phyloP scores from a whole-genome alignment of 2,329 filamentous ascomycete genomes.

The Arthroderma uncinatum region DNA sequence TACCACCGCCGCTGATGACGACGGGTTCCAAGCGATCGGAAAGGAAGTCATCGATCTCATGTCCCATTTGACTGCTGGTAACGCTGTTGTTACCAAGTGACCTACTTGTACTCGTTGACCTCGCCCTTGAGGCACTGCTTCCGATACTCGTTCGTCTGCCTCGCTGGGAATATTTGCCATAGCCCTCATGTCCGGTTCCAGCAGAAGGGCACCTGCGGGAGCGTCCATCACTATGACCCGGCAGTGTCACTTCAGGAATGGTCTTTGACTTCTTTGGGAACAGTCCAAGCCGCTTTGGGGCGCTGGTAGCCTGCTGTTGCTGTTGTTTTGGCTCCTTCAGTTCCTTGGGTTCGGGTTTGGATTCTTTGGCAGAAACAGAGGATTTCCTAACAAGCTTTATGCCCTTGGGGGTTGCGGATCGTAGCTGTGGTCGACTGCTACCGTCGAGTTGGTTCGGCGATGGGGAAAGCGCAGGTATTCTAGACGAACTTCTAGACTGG shows the following conservation, averaged over 20 bases:
- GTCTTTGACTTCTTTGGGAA: conserved; percentile 64
- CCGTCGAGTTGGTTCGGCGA: conserved; percentile 8
- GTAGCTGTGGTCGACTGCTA: conserved; percentile 13
- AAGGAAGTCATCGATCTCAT: conserved; percentile 40
- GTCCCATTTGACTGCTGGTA: conserved; percentile 28
- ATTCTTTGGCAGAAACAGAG: conserved; percentile 15
- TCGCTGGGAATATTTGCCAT: conserved; percentile 38
- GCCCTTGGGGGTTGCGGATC: conserved; percentile 22
- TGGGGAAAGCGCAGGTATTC: conserved; percentile 18
- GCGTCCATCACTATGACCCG: conserved; percentile 32
- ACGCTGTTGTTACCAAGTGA: conserved; percentile 33
- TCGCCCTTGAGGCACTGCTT: conserved; percentile 30
- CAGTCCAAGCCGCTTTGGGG: conserved; percentile 58
- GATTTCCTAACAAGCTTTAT: conserved; percentile 19
- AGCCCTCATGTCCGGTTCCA: conserved; percentile 80
- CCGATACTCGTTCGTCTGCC: conserved; percentile 35
- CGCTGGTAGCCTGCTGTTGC: conserved; percentile 19
- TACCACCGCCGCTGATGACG: conserved; percentile 38
- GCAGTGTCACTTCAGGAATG: conserved; percentile 39
- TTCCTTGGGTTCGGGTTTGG: conserved; percentile 14
- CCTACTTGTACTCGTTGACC: conserved; percentile 32
- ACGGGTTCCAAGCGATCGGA: conserved; percentile 39
- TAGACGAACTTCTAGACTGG: conserved; percentile 24
- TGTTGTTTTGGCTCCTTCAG: conserved; percentile 24
- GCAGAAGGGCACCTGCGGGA: conserved; percentile 68